Evolutionary conservation across 148 eudicot species (phyloP).

Genomic region (Camellia sinensis): DNA sequence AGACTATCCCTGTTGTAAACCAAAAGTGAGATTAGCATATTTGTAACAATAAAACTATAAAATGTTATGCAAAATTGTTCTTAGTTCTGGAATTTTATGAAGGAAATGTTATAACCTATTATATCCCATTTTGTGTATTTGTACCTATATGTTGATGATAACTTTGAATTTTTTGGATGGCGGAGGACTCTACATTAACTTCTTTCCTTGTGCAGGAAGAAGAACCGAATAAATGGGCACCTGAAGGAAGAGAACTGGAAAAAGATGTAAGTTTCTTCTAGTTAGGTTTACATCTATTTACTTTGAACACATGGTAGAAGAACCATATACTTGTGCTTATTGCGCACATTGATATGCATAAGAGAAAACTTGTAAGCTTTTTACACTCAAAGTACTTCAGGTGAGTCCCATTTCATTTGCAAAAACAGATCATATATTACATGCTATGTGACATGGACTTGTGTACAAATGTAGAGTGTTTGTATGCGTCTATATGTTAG

Average conservation of each 20-base stretch:
- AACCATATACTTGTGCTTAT: constrained; percentile 1
- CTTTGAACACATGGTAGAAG: neutral
- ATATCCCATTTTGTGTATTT: neutral
- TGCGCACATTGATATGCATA: neutral
- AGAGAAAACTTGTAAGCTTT: neutral
- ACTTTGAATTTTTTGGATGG: neutral
- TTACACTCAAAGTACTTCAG: neutral
- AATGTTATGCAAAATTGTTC: no score
- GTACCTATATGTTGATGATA: neutral
- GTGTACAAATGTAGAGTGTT: no score
- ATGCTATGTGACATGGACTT: no score
- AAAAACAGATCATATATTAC: neutral
- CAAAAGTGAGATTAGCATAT: no score
- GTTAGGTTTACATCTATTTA: neutral
- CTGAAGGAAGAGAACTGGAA: constrained; percentile 10
- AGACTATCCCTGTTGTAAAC: no score
- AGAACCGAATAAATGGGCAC: neutral
- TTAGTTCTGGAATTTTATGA: no score
- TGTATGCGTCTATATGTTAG: no score
- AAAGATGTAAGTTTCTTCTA: constrained; percentile 18
- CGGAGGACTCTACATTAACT: neutral
- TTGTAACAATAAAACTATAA: no score
- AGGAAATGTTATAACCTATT: no score
- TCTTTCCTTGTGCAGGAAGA: constrained; percentile 16
- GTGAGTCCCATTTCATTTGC: neutral